Evolutionary conservation across 345 rosid species (phyloP), one percentile per base, ranked within the genome.

Genomic region (Ceriops decandra): DNA sequence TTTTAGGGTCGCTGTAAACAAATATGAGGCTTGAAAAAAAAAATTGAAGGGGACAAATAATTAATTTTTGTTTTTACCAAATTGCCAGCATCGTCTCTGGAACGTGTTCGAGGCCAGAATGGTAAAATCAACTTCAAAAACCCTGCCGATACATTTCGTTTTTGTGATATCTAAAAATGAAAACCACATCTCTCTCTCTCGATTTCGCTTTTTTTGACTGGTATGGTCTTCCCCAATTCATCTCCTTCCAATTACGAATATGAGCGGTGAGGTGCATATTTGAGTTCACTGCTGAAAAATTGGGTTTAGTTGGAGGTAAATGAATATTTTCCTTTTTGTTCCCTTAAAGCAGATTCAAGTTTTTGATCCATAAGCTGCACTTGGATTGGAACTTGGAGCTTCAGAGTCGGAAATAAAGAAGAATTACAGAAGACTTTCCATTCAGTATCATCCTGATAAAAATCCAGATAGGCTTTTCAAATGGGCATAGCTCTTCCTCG

Each of bases 401-500:
- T 78, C 88, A 51, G 97, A 88, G 57, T 84, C 96, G 16, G 91
- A 85, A 73, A 88, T 92, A 65, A 92, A 87, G 79, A 95, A 95
- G 87, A 92, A 88, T 30, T 92, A 90, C 71, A 84, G 97, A 75
- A 90, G 86, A 68, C 97, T 95, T 21, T 88, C 99, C 17, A 81
- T 95, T 73, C 87, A 76, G 59, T 95, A 90, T 78, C 99, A 95
- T 87, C 99, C 96, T 64, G 99, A 95, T 77, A 95, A 95, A 87
- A 95, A 92, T 80, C 99, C 99, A 30, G 96, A 89, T 86, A 92
- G 98, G 98, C 98, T 5, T 95, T 95, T 83, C 96, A 95, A 95
- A 88, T 95, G 97, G 98, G 99, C 71, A 90, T 92, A 56, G 98
- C 99, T 65, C 97, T 92, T 67, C 99, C 98, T 47, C 93, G 86